Conservation (phyloP, 176 grass and related monocot species). For the bread wheat (Triticum aestivum) region DNA sequence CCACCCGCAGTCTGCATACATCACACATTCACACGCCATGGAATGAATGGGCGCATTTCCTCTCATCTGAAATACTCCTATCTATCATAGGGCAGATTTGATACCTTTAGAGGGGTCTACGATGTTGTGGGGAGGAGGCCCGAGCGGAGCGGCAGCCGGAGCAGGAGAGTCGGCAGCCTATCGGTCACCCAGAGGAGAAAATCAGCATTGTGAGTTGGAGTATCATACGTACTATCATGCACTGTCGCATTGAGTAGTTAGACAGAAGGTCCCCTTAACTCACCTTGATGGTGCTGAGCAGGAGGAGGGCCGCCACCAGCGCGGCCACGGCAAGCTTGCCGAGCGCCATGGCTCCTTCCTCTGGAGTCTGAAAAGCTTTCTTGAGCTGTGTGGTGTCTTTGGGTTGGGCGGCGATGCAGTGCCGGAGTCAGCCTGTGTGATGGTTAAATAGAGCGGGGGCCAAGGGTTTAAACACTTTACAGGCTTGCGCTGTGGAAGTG, state of each 20-base stretch:
- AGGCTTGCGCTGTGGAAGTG: not conserved
- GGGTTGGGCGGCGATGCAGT: not conserved
- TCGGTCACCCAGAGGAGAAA: not conserved
- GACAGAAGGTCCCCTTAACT: not conserved
- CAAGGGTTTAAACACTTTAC: not conserved
- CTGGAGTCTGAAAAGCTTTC: not conserved
- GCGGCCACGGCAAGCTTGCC: slow-evolving; percentile 30
- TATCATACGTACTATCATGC: not conserved
- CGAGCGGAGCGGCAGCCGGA: slow-evolving; percentile 26
- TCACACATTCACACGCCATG: not conserved
- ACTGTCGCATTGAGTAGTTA: not conserved
- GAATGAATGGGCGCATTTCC: no score
- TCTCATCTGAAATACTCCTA: no score
- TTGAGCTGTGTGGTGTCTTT: not conserved
- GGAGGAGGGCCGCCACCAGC: slow-evolving; percentile 44
- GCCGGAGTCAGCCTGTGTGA: slow-evolving; percentile 4
- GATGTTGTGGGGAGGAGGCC: slow-evolving; percentile 65
- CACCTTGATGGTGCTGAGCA: slow-evolving; percentile 53
- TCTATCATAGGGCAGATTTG: not conserved
- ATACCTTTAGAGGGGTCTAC: slow-evolving; percentile 64
- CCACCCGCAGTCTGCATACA: slow-evolving; percentile 52
- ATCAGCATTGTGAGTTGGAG: not conserved
- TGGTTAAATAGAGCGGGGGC: slow-evolving; percentile 33
- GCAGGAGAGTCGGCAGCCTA: slow-evolving; percentile 46
- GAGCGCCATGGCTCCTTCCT: slow-evolving; percentile 43